A percentile compares a stretch with the other conserved stretches of the same genome.
Conservation (phyloP, 257 asterid genomes). For the Solanum chmielewskii region DNA sequence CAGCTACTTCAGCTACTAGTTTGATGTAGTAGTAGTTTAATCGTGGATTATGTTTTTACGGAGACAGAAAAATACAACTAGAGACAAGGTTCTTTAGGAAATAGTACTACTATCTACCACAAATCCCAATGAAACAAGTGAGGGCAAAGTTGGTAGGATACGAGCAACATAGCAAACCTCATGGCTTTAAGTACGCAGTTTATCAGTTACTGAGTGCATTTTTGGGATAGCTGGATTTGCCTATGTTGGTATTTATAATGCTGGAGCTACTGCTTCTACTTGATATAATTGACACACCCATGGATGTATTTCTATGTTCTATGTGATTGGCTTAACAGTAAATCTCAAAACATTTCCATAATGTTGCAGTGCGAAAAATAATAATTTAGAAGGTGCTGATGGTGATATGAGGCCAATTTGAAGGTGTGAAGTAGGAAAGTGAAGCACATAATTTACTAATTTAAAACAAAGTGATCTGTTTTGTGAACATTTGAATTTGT, state of each 20-base stretch:
- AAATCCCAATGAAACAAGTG: neutral
- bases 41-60: neutral
- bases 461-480: neutral
- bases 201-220: neutral
- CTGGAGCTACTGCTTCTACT: neutral
- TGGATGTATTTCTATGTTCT: neutral
- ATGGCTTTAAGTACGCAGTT: neutral
- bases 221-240: neutral
- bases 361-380: neutral
- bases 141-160: neutral
- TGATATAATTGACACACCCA: neutral
- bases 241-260: neutral
- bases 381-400: neutral
- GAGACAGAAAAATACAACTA: neutral
- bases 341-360: neutral
- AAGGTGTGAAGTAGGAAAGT: neutral
- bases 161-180: neutral
- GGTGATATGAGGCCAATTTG: neutral
- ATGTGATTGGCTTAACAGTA: neutral
- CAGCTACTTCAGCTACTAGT: neutral
- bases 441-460: neutral
- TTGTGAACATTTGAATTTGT: neutral
- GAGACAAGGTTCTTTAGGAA: neutral
- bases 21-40: neutral
- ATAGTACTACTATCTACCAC: neutral